Base-by-base conservation (phyloP, 2,329 filamentous ascomycete genomes). In the Diaporthe aspalathi region DNA sequence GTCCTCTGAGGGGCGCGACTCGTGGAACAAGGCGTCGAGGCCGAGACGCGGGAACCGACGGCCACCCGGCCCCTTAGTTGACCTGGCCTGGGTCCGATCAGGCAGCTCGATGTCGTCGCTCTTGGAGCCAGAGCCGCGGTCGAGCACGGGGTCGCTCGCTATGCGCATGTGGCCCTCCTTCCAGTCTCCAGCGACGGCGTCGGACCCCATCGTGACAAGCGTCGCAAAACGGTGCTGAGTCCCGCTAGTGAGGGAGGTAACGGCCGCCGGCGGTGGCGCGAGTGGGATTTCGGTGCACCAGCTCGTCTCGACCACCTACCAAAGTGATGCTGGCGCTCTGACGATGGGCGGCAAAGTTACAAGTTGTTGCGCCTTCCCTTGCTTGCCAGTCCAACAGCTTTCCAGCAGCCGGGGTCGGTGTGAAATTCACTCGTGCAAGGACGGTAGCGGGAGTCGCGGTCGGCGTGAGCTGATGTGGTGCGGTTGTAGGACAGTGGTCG, bases 21-120 rank as follows among this genome's bases (percentile, higher is more conserved):
- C 67, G n/a, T 40, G 57, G 24, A 67, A 32, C 38, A 72, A 47
- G 38, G 60, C 67, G 43, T 70, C 70, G 17, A 69, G 16, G 8
- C 70, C 70, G 5, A 72, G 52, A 32, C 63, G 71, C 17, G 71
- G 68, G 20, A 68, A 72, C 7, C 60, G 70, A 38, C 70, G 60
- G 50, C 54, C 38, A 24, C 60, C n/a, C 12, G 4, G 29, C 1
- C 35, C 63, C 38, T 32, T 54, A 24, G 4, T n/a, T 17, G 49
- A 7, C 32, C 27, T 67, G 16, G 16, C 63, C 22, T 16, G 35
- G 9, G 43, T 50, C 9, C 43, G 57, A n/a, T 70, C 72, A 20
- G 63, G 38, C 54, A 67, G 53, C 32, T 70, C 67, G 20, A 67
- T 40, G 5, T 73, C 60, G 38, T 67, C 65, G 12, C 35, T 43